Evolutionary conservation across 129 eudicot genomes (phyloP).

Genomic region (Pulicaria dysenterica): DNA sequence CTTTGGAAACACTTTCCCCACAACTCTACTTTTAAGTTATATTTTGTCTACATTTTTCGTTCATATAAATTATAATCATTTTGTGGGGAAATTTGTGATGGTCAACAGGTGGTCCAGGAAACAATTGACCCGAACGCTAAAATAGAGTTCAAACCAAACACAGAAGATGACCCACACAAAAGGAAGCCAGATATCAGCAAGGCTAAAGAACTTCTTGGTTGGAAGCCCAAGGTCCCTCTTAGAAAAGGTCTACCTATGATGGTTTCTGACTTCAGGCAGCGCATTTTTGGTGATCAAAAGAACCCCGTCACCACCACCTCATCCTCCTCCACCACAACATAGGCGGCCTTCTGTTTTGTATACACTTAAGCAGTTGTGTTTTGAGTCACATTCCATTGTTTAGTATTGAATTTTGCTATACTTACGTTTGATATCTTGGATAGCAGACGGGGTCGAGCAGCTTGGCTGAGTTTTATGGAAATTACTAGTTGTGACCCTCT

Average conservation of each 20-base stretch:
- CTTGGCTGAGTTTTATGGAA: conserved; percentile 7
- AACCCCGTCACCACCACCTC: conserved; percentile 31
- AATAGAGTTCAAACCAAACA: conserved; percentile 84
- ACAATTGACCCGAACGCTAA: conserved; percentile 87
- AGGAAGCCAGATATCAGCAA: conserved; percentile 88
- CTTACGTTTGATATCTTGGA: conserved; percentile 27
- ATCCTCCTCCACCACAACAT: conserved; percentile 24
- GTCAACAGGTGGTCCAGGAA: conserved; percentile 83
- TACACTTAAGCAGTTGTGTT: conserved; percentile 21
- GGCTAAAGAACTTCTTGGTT: conserved; percentile 88
- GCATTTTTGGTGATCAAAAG: conserved; percentile 85
- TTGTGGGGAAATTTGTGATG: not conserved
- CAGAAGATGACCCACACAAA: conserved; percentile 98
- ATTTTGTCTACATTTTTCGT: too few relatives aligned
- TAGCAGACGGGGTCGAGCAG: conserved; percentile 9
- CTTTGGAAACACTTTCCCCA: too few relatives aligned
- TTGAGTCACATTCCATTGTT: conserved; percentile 12
- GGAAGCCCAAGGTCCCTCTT: conserved; percentile 96
- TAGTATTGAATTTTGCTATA: conserved; percentile 13
- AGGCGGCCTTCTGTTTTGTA: conserved; percentile 4
- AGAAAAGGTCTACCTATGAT: conserved; percentile 86
- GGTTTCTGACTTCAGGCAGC: conserved; percentile 88
- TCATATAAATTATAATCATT: not conserved
- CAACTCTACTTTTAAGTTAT: too few relatives aligned
- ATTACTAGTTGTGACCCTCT: conserved; percentile 19